These are phyloP conservation scores for Phytophthora cryptogea DNA, from an alignment of 352 stramenopile genomes.

Conservation along the genomic window DNA sequence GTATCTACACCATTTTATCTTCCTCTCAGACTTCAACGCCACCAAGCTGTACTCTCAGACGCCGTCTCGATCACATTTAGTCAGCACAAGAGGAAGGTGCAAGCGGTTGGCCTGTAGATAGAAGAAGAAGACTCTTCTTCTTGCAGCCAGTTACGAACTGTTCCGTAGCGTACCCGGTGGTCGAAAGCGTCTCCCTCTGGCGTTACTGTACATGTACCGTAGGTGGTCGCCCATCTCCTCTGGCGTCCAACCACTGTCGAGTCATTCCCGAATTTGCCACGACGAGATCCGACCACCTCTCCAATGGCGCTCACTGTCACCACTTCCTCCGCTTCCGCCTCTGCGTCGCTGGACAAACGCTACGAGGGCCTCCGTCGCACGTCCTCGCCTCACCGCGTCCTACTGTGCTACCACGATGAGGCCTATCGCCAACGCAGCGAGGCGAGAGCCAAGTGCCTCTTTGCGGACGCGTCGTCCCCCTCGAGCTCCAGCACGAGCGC, in stretches of 20 bases:
- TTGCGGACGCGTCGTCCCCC: constrained; percentile 32
- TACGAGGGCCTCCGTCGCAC: too few relatives aligned
- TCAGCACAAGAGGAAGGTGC: too few relatives aligned
- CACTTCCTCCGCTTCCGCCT: background rate
- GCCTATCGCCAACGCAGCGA: constrained; percentile 41
- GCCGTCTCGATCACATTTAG: too few relatives aligned
- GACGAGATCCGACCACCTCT: background rate
- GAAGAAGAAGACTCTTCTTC: too few relatives aligned
- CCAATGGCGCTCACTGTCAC: constrained; percentile 17
- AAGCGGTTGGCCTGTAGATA: too few relatives aligned
- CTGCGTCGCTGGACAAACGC: background rate
- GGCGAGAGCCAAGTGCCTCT: constrained; percentile 35
- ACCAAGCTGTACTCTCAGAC: too few relatives aligned
- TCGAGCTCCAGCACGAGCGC: constrained; percentile 36
- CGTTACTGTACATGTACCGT: background rate
- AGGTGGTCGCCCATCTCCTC: background rate
- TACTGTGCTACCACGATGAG: constrained; percentile 50
- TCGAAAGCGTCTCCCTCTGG: constrained; percentile 1
- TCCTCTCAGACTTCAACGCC: too few relatives aligned
- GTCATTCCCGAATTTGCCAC: constrained; percentile 23
- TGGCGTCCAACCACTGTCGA: background rate
- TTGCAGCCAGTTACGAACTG: too few relatives aligned
- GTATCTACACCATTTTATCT: too few relatives aligned
- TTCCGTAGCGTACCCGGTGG: background rate
- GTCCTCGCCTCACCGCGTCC: constrained; percentile 43